phyloP scores from a whole-genome alignment of 2,329 filamentous ascomycete species.

The Colletotrichum australisinense region DNA sequence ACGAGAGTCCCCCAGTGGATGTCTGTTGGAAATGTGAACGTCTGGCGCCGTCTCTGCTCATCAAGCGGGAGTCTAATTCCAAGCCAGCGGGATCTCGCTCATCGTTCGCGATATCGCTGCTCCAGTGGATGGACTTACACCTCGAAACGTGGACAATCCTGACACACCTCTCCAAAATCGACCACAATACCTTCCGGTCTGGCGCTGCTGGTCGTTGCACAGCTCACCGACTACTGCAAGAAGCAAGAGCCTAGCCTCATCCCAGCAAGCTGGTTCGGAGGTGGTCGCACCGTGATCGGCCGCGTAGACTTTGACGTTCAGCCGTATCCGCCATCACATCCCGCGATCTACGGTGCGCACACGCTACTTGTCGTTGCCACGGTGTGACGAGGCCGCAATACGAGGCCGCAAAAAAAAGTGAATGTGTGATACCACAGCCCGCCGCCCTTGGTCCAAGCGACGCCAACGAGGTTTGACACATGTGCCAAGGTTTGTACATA shows the following conservation, averaged over 20 bases:
- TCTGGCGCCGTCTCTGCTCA: not conserved
- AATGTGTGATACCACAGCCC: not conserved
- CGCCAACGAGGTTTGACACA: slow-evolving; percentile 13
- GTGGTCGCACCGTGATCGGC: slow-evolving; percentile 20
- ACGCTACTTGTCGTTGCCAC: slow-evolving; percentile 10
- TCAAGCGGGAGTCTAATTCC: not conserved
- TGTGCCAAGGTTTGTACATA: not conserved
- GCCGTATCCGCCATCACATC: slow-evolving; percentile 15
- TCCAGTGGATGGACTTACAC: not conserved
- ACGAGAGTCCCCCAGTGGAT: not conserved
- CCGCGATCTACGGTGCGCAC: slow-evolving; percentile 20
- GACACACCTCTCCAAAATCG: not conserved
- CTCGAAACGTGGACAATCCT: slow-evolving; percentile 11
- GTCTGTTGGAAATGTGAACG: not conserved
- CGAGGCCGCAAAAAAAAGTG: not conserved
- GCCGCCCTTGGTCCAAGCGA: not conserved
- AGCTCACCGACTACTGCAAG: slow-evolving; percentile 6
- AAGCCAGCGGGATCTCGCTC: not conserved
- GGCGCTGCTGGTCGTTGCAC: not conserved
- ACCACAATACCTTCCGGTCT: not conserved
- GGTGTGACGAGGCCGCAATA: not conserved
- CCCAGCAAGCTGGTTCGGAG: slow-evolving; percentile 20
- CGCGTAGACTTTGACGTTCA: slow-evolving; percentile 13
- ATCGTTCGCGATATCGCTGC: not conserved
- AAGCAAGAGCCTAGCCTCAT: slow-evolving; percentile 8